phyloP scores from a whole-genome alignment of 2,329 filamentous ascomycete species.

The Coniochaeta prunicola region DNA sequence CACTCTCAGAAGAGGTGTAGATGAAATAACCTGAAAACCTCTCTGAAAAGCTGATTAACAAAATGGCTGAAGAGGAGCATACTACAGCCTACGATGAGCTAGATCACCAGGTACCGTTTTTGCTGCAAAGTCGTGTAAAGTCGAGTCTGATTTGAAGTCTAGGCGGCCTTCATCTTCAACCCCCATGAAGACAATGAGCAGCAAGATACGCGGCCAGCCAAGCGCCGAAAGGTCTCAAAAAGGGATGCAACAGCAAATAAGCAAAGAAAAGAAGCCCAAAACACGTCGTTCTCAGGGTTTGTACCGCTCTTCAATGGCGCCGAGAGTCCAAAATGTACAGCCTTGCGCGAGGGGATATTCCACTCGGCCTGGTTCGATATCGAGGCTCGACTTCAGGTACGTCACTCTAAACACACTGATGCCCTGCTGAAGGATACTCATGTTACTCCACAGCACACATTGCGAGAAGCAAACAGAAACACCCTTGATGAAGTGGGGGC shows the following conservation, averaged over 20 bases:
- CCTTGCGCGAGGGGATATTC: constrained; percentile 52
- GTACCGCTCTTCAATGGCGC: constrained; percentile 46
- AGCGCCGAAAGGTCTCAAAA: constrained; percentile 47
- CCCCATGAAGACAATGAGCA: constrained; percentile 31
- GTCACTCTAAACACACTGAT: constrained; percentile 9
- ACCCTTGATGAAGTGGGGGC: constrained; percentile 51
- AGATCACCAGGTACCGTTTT: constrained; percentile 33
- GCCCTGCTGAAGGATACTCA: background rate
- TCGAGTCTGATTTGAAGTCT: background rate
- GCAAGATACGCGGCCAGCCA: constrained; percentile 36
- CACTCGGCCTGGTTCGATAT: constrained; percentile 57
- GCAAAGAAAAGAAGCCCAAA: constrained; percentile 7
- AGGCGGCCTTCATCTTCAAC: constrained; percentile 59
- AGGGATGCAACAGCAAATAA: constrained; percentile 17
- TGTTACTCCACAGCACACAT: constrained; percentile 35
- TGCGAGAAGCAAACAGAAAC: constrained; percentile 53
- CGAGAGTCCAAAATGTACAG: constrained; percentile 41
- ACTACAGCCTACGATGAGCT: constrained; percentile 21
- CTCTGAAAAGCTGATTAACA: background rate
- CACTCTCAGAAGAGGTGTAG: background rate
- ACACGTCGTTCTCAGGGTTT: constrained; percentile 28
- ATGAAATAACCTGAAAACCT: background rate
- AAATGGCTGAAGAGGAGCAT: constrained; percentile 10
- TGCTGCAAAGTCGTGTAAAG: background rate
- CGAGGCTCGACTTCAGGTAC: constrained; percentile 55